Evolutionary conservation across 345 rosid genomes (phyloP), one percentile per base, ranked within the genome.

Genomic region (Aquilaria yunnanensis): DNA sequence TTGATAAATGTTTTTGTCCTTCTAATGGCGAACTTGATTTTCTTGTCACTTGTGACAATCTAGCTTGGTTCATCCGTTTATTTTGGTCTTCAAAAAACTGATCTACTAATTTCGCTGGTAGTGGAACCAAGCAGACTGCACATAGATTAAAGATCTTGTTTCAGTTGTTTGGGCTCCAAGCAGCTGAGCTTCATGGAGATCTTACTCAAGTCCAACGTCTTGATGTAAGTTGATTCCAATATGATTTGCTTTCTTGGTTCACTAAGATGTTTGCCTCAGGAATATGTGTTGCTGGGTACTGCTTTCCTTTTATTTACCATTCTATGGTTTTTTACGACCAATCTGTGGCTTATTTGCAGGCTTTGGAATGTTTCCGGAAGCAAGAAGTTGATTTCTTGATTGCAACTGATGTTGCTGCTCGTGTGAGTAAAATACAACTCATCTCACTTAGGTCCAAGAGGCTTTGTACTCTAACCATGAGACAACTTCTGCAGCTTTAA

Each of bases 141-240:
- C 97, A 90, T 76, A 83, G 97, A 67, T 78, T 94, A 83, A 94
- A 88, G 83, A 90, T 94, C 79, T 72, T 88, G 67, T 94, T 94
- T 67, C 95, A 90, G 70, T 76, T 94, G 66, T 84, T 86, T 62
- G 93, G 95, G 48, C 80, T 81, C 57, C 81, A 82, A 81, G 97
- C 96, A 57, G 92, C 96, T 43, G 99, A 90, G 83, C 97, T 94
- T 76, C 99, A 90, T 77, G 96, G 97, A 74, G 89, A 94, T 77
- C 97, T 90, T 63, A 94, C 99, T 16, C 99, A 94, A 80, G 78
- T 84, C 57, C 99, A 94, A 67, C 95, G 97, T 33, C 92, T 94
- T 72, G 96, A 88, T 76, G 99, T 94, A 73, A 81, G 96, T 74
- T 33, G 47, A 75, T 55, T 58, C 7, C 51, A 37, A 9, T 57